Evolutionary conservation across 1,139 yeast species (phyloP).

Genomic region (Meyerozyma athensensis): DNA sequence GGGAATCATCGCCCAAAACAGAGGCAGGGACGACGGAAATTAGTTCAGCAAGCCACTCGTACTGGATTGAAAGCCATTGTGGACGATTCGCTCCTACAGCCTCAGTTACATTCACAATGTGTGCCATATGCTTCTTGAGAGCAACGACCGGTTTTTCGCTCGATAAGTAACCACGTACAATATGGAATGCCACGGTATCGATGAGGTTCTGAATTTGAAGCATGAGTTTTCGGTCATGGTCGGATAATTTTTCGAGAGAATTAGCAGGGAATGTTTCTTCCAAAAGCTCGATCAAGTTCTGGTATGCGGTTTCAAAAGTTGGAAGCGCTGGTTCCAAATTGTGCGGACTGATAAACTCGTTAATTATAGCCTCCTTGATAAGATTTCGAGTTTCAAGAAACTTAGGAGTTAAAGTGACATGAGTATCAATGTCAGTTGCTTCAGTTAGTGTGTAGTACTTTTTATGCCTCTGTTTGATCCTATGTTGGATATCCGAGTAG

Average conservation of each 20-base stretch:
- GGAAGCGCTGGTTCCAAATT: conserved; percentile 29
- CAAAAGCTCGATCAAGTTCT: conserved; percentile 25
- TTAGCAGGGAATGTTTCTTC: conserved; percentile 16
- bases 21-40: conserved; percentile 41
- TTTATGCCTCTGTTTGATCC: conserved; percentile 30
- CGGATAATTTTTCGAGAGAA: conserved; percentile 15
- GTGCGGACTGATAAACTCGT: conserved; percentile 31
- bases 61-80: conserved; percentile 43
- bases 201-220: conserved; percentile 32
- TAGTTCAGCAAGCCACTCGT: conserved; percentile 56
- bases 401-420: conserved; percentile 31
- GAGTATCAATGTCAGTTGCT: conserved; percentile 22
- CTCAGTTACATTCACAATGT: conserved; percentile 41
- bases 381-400: conserved; percentile 38
- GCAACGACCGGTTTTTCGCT: conserved; percentile 56
- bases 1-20: conserved; percentile 26
- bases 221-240: conserved; percentile 28
- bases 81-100: conserved; percentile 13
- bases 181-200: conserved; percentile 60
- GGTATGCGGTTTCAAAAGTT: conserved; percentile 31
- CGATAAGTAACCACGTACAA: conserved; percentile 59
- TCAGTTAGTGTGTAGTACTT: conserved; percentile 38
- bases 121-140: conserved; percentile 59
- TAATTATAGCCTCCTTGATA: conserved; percentile 34
- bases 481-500: conserved; percentile 28